Evolutionary conservation across 2,329 filamentous ascomycete species (phyloP).

Genomic region (Akanthomyces uredinophilus): DNA sequence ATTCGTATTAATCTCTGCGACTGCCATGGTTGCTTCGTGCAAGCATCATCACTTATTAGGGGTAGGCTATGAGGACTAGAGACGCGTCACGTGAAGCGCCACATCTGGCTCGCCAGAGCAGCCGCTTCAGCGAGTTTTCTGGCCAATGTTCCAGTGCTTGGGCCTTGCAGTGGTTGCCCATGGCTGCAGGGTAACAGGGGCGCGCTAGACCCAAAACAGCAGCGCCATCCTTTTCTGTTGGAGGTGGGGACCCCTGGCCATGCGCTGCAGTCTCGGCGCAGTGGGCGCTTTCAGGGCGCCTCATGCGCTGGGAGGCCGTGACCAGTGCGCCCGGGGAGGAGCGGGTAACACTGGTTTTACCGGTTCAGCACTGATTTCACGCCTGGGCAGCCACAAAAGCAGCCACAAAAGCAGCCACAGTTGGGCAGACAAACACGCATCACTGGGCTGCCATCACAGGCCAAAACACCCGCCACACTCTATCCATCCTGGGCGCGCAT

Average conservation of each 20-base stretch:
- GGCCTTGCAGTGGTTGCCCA: conserved; percentile 2
- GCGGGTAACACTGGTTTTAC: too few species aligned
- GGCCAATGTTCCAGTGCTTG: neutral
- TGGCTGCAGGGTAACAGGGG: conserved; percentile 1
- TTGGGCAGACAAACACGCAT: conserved; percentile 6
- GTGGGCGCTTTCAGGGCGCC: neutral
- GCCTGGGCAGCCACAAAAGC: neutral
- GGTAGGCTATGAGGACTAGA: neutral
- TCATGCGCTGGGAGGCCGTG: neutral
- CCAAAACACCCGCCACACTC: conserved; percentile 12
- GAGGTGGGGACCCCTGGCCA: neutral
- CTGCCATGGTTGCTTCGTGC: neutral
- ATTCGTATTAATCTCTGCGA: neutral
- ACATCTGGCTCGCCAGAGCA: neutral
- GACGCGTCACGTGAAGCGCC: neutral
- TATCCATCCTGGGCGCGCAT: conserved; percentile 3
- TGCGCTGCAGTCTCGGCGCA: neutral
- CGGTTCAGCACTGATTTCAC: too few species aligned
- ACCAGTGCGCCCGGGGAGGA: too few species aligned
- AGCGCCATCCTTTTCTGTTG: neutral
- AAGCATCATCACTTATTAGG: neutral
- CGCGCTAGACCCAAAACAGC: neutral
- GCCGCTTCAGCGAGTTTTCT: too few species aligned
- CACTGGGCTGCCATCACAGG: conserved; percentile 1
- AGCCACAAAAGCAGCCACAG: conserved; percentile 11